Evolutionary conservation across 2,329 filamentous ascomycete species (phyloP).

Genomic region (Fusarium mangiferae): DNA sequence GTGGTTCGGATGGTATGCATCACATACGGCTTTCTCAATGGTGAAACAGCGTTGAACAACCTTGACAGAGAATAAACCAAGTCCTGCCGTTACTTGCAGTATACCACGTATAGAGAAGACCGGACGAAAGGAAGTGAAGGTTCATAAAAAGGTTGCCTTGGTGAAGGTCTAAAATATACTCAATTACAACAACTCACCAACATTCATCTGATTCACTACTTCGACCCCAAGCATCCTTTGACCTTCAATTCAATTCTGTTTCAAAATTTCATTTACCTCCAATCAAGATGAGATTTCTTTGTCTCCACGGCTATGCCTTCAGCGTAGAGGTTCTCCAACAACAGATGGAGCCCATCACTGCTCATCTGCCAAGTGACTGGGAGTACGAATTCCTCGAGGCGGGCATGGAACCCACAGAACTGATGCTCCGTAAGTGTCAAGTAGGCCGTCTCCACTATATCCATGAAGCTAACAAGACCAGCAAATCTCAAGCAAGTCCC

Average conservation of each 20-base stretch:
- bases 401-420: background rate
- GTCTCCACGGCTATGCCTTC: background rate
- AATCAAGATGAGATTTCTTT: background rate
- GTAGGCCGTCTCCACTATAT: accelerated
- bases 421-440: background rate
- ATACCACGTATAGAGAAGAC: background rate
- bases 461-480: background rate
- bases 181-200: background rate
- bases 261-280: accelerated
- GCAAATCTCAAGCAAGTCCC: background rate
- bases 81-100: accelerated
- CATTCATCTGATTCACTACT: background rate
- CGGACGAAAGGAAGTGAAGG: background rate
- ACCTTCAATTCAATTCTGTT: background rate
- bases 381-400: background rate
- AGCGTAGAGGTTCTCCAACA: background rate
- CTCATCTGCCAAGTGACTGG: background rate
- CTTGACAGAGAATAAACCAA: accelerated
- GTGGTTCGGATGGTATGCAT: background rate
- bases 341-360: background rate
- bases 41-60: background rate
- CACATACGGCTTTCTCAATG: background rate
- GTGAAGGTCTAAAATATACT: no score
- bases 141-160: background rate
- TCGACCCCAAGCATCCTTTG: background rate